Evolutionary conservation across 78 protist species (phyloP).

Genomic region (Tieghemostelium lacteum): DNA sequence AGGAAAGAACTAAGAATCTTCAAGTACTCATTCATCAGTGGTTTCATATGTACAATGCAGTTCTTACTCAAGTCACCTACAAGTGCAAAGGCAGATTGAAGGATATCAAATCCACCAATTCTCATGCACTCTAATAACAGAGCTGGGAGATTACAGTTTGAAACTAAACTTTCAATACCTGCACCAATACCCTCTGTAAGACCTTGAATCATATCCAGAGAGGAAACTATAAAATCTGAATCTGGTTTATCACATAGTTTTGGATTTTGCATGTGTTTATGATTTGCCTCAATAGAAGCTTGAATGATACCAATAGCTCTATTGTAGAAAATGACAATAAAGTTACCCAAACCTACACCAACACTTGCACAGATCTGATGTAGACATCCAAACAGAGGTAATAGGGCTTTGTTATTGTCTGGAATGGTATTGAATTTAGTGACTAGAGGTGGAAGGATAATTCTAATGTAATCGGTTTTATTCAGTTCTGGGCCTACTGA

Average conservation of each 20-base stretch:
- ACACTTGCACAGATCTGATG: conserved; percentile 86
- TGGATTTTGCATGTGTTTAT: background rate
- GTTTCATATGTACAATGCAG: conserved; percentile 44
- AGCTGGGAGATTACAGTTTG: conserved; percentile 35
- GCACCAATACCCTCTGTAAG: conserved; percentile 86
- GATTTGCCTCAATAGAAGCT: background rate
- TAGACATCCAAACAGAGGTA: conserved; percentile 93
- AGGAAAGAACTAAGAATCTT: conserved; percentile 55
- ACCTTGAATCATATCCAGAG: conserved; percentile 89
- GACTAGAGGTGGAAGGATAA: conserved; percentile 88
- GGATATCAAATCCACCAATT: conserved; percentile 66
- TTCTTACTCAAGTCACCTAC: conserved; percentile 88
- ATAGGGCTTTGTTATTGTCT: conserved; percentile 78
- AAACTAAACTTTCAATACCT: conserved; percentile 78
- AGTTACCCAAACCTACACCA: conserved; percentile 49
- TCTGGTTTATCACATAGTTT: conserved; percentile 12
- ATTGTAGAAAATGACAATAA: conserved; percentile 31
- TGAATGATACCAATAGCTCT: conserved; percentile 64
- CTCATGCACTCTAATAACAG: conserved; percentile 77
- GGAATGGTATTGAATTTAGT: conserved; percentile 71
- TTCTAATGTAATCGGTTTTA: conserved; percentile 55
- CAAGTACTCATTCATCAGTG: conserved; percentile 45
- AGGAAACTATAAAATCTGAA: conserved; percentile 82
- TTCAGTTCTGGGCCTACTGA: conserved; percentile 83
- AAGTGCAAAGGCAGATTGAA: conserved; percentile 89